Evolutionary conservation across 257 asterid species (phyloP).

Genomic region (Leonotis leonurus): DNA sequence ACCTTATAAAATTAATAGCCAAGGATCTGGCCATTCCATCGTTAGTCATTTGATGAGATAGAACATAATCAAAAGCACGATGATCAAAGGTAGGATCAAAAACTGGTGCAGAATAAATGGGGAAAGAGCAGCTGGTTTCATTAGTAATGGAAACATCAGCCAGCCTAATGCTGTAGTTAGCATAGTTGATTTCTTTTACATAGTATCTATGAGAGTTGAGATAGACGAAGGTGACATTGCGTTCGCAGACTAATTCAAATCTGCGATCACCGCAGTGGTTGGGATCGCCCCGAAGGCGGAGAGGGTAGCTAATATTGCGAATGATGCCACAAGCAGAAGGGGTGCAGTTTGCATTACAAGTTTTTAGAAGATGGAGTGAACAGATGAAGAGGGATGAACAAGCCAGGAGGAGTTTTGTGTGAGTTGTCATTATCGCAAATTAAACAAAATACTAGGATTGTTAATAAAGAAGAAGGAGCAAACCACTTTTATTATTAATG

Average conservation of each 20-base stretch:
- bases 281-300: conserved; percentile 34
- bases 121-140: background rate
- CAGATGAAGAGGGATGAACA: background rate
- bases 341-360: background rate
- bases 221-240: conserved; percentile 13
- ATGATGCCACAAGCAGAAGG: background rate
- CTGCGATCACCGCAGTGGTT: conserved; percentile 26
- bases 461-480: no score
- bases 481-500: no score
- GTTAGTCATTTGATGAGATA: no score
- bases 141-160: conserved; percentile 5
- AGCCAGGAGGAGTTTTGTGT: no score
- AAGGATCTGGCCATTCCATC: no score
- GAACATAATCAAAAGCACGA: no score
- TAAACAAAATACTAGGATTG: no score
- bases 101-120: background rate
- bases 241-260: conserved; percentile 23
- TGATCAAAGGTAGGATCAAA: no score
- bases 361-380: background rate
- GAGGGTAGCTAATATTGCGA: background rate
- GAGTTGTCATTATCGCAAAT: no score
- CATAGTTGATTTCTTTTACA: conserved; percentile 23
- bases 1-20: no score
- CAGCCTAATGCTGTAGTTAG: conserved; percentile 15
- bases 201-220: conserved; percentile 3